Conservation (phyloP, 148 eudicot species). For the Dianthus caryophyllus region DNA sequence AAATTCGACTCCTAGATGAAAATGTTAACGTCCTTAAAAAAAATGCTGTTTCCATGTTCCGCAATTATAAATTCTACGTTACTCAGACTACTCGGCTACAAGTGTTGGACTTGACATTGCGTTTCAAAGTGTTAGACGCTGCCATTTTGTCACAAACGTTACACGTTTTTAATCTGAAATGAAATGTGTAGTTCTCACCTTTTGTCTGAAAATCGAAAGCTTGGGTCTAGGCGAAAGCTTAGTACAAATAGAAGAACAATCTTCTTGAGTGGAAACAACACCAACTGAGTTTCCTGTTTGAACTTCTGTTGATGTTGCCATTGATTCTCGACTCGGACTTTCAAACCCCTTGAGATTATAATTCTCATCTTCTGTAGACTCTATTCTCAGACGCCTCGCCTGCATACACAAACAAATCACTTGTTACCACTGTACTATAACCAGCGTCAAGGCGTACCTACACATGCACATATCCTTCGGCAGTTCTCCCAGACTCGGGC, state of each 20-base stretch:
- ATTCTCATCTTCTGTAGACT: constrained; percentile 18
- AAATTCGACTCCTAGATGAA: too few species aligned
- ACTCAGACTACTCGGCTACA: too few species aligned
- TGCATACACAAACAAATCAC: constrained; percentile 24
- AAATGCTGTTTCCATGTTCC: too few species aligned
- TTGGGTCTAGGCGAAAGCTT: constrained; percentile 37
- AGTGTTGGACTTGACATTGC: too few species aligned
- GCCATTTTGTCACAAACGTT: too few species aligned
- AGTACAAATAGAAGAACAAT: constrained; percentile 27
- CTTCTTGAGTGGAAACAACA: constrained; percentile 38
- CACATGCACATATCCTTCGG: neutral
- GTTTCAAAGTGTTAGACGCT: too few species aligned
- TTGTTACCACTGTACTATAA: neutral
- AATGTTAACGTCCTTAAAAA: too few species aligned
- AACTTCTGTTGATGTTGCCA: constrained; percentile 75
- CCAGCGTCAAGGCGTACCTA: neutral
- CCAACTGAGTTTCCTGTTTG: constrained; percentile 58
- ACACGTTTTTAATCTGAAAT: neutral
- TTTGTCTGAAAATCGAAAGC: constrained; percentile 37
- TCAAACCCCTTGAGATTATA: constrained; percentile 26
- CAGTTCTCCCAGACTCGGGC: neutral
- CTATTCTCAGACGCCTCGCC: constrained; percentile 33
- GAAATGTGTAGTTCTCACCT: constrained; percentile 34
- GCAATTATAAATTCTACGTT: too few species aligned
- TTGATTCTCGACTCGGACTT: constrained; percentile 46